A percentile compares a stretch with the other conserved stretches of the same genome.
Conservation (phyloP, 805 yeast genomes). For the Yarrowia deformans region DNA sequence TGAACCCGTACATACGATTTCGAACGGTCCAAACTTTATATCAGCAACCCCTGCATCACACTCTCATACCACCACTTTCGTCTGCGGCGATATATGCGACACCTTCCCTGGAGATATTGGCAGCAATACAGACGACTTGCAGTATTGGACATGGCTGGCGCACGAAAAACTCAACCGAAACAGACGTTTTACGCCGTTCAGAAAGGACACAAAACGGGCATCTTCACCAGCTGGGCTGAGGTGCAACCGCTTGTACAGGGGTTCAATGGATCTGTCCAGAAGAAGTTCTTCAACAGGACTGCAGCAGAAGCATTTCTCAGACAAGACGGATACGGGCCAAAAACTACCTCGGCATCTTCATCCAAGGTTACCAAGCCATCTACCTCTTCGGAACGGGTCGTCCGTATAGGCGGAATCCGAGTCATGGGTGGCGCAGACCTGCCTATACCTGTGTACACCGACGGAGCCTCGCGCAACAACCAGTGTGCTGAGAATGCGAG, state of each 20-base stretch:
- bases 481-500: background rate
- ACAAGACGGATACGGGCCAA: background rate
- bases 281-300: background rate
- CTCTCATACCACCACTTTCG: background rate
- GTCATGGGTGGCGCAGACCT: background rate
- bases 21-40: background rate
- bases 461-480: slow-evolving; percentile 34
- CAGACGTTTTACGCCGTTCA: slow-evolving; percentile 4
- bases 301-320: slow-evolving; percentile 8
- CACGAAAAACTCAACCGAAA: background rate
- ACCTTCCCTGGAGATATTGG: background rate
- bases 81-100: slow-evolving; percentile 7
- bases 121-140: slow-evolving; percentile 2
- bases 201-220: background rate
- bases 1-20: too few relatives aligned
- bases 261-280: background rate
- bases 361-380: background rate
- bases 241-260: background rate
- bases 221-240: background rate
- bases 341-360: background rate
- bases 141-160: background rate
- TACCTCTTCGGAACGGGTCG: too few relatives aligned
- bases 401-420: background rate
- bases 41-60: background rate
- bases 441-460: slow-evolving; percentile 6